Conservation (phyloP, 2,329 filamentous ascomycete genomes). For the Colletotrichum endophyticum region DNA sequence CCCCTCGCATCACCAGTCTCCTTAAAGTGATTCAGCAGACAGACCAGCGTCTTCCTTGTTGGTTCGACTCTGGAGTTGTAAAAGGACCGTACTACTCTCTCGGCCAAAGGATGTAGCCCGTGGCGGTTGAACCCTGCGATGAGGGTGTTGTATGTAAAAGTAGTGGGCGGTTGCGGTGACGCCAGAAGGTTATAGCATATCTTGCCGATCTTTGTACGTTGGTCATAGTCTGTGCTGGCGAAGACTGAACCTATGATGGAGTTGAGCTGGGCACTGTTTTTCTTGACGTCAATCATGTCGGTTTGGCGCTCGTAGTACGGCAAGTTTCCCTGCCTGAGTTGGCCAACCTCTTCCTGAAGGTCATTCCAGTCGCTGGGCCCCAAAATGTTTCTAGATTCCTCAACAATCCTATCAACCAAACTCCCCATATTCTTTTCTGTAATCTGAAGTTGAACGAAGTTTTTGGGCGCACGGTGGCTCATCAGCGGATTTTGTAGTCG, state of each 20-base stretch:
- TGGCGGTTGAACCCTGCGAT: constrained; percentile 67
- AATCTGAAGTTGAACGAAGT: background rate
- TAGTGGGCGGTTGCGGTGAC: constrained; percentile 64
- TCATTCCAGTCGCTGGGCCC: background rate
- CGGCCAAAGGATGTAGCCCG: constrained; percentile 53
- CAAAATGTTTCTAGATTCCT: background rate
- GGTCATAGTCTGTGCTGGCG: background rate
- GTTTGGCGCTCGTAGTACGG: background rate
- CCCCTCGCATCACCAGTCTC: constrained; percentile 41
- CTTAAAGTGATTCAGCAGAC: constrained; percentile 56
- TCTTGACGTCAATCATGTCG: background rate
- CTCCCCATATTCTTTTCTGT: background rate
- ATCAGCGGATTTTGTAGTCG: background rate
- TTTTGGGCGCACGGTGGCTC: background rate
- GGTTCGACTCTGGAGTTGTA: constrained; percentile 49
- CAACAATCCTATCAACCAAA: background rate
- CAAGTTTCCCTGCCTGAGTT: background rate
- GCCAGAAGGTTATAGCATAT: constrained; percentile 72
- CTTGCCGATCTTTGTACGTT: constrained; percentile 36
- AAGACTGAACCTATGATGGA: background rate
- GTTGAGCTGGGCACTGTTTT: constrained; percentile 4
- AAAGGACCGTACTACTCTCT: constrained; percentile 58
- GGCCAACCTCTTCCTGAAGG: constrained; percentile 9
- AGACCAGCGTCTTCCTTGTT: constrained; percentile 53
- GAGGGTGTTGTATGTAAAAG: constrained; percentile 74